These are phyloP conservation scores for Claviceps sp. DNA, from an alignment of 2,329 filamentous ascomycete species.

Conservation along the genomic window DNA sequence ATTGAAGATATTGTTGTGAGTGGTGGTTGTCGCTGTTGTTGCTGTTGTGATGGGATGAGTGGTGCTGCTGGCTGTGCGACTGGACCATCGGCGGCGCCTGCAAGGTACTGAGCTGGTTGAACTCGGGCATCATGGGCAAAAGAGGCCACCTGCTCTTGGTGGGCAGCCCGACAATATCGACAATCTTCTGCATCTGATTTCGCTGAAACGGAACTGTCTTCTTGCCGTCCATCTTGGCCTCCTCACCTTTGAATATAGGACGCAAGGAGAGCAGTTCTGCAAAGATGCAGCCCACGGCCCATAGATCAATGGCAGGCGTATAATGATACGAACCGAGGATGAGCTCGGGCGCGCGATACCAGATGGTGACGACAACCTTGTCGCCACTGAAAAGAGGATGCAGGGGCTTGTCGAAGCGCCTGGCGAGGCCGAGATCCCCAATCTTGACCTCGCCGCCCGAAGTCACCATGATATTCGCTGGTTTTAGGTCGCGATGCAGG, in stretches of 20 bases:
- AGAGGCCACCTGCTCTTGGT: slow-evolving; percentile 82
- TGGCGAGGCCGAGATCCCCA: slow-evolving; percentile 81
- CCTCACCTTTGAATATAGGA: slow-evolving; percentile 96
- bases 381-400: slow-evolving; percentile 87
- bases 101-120: slow-evolving; percentile 50
- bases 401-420: slow-evolving; percentile 86
- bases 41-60: slow-evolving; percentile 19
- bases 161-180: slow-evolving; percentile 87
- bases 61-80: slow-evolving; percentile 21
- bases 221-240: slow-evolving; percentile 97
- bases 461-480: slow-evolving; percentile 97
- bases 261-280: slow-evolving; percentile 80
- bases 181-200: slow-evolving; percentile 98
- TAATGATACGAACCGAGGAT: slow-evolving; percentile 90
- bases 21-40: slow-evolving; percentile 18
- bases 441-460: slow-evolving; percentile 84
- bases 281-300: slow-evolving; percentile 97
- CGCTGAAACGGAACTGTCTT: slow-evolving; percentile 95
- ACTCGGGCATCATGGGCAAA: slow-evolving; percentile 77
- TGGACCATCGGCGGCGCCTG: slow-evolving; percentile 32
- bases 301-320: slow-evolving; percentile 91
- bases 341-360: slow-evolving; percentile 93
- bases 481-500: slow-evolving; percentile 89
- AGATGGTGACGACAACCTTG: slow-evolving; percentile 97
- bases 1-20: slow-evolving; percentile 16